These are phyloP conservation scores for Microsporum canis DNA, from an alignment of 2,329 filamentous ascomycete genomes.

Conservation along the genomic window DNA sequence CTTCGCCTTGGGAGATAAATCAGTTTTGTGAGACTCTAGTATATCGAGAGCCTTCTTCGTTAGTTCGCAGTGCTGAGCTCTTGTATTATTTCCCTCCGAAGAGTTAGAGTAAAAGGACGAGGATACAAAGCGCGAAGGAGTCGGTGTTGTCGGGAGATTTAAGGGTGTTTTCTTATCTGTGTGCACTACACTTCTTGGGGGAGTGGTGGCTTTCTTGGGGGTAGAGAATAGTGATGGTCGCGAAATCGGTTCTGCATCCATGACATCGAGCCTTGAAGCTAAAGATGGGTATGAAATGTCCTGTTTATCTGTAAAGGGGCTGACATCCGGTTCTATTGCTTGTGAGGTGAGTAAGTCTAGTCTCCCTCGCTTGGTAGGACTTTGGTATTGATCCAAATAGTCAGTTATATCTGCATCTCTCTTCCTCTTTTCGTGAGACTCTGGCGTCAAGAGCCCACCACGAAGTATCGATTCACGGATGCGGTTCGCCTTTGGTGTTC, in stretches of 20 bases:
- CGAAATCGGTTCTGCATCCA: not conserved
- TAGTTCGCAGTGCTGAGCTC: conserved; percentile 19
- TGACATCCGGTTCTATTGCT: not conserved
- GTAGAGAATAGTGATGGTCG: not conserved
- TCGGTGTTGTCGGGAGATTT: not conserved
- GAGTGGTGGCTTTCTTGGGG: not conserved
- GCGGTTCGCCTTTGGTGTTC: not conserved
- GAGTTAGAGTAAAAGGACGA: conserved; percentile 17
- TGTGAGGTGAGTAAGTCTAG: not conserved
- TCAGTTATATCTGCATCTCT: conserved; percentile 9
- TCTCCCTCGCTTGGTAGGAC: not conserved
- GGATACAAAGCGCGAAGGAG: conserved; percentile 15
- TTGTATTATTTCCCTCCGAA: not conserved
- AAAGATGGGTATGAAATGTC: not conserved
- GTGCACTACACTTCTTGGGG: not conserved
- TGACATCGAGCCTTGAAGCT: not conserved
- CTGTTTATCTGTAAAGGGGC: not conserved
- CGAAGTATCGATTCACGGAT: not conserved
- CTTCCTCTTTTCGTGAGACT: conserved; percentile 20
- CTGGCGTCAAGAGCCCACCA: conserved; percentile 26
- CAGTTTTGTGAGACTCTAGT: conserved; percentile 26
- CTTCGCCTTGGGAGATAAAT: conserved; percentile 24
- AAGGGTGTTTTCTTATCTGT: not conserved
- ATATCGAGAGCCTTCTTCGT: conserved; percentile 22
- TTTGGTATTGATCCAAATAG: not conserved